Conservation (phyloP, 768 basidiomycete genomes). For the Serendipita vermifera region DNA sequence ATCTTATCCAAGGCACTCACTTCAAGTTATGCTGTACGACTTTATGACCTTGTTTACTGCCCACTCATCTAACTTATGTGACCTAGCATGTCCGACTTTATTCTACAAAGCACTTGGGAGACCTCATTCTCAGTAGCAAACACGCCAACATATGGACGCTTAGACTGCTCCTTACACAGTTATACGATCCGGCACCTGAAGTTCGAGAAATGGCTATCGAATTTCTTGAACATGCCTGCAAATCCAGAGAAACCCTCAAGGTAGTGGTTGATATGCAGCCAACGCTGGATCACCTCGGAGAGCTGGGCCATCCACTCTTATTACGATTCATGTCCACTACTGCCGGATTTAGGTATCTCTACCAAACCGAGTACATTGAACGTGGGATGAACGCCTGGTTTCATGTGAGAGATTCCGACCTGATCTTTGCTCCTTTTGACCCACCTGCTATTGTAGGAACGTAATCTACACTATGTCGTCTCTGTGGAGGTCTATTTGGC, state of each 20-base stretch:
- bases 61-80: neutral
- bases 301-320: conserved; percentile 76
- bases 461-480: conserved; percentile 85
- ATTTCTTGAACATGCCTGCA: conserved; percentile 81
- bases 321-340: conserved; percentile 93
- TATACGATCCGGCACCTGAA: conserved; percentile 85
- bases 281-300: conserved; percentile 88
- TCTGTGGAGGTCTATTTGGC: conserved; percentile 87
- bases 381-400: conserved; percentile 96
- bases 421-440: conserved; percentile 6
- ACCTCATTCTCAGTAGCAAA: conserved; percentile 53
- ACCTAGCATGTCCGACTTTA: conserved; percentile 78
- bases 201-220: conserved; percentile 85
- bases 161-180: conserved; percentile 81
- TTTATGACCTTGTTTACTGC: neutral
- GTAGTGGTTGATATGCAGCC: conserved; percentile 91
- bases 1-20: conserved; percentile 90
- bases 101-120: conserved; percentile 77
- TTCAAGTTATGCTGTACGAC: conserved; percentile 69
- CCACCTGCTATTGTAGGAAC: conserved; percentile 48
- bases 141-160: conserved; percentile 77
- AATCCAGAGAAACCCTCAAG: conserved; percentile 68
- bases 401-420: conserved; percentile 41
- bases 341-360: conserved; percentile 83
- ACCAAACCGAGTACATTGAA: conserved; percentile 84